A percentile compares a stretch with the other conserved stretches of the same genome.
phyloP scores from a whole-genome alignment of 2,329 filamentous ascomycete species.

The Bisporella sp. region DNA sequence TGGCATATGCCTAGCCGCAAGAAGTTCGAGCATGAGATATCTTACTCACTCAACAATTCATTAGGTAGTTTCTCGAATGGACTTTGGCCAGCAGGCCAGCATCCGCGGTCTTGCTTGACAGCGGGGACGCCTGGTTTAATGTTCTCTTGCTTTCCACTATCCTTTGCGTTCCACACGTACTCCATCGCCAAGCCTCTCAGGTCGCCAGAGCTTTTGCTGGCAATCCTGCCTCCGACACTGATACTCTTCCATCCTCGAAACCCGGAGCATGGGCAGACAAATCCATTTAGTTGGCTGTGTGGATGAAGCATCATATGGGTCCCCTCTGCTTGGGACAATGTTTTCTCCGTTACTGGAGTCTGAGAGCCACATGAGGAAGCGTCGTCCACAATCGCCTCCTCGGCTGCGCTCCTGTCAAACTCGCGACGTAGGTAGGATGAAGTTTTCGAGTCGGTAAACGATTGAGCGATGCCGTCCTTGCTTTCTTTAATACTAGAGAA shows the following conservation, averaged over 20 bases:
- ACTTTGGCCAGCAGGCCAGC: slow-evolving; percentile 38
- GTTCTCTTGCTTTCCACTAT: slow-evolving; percentile 1
- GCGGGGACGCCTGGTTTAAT: background rate
- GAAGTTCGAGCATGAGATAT: no score
- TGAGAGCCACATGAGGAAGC: slow-evolving; percentile 29
- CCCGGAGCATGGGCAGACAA: slow-evolving; percentile 48
- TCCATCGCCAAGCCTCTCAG: slow-evolving; percentile 47
- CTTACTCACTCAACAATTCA: slow-evolving; percentile 61
- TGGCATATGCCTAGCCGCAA: no score
- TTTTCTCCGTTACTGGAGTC: slow-evolving; percentile 5
- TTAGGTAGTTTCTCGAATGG: slow-evolving; percentile 61
- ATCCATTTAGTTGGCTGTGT: slow-evolving; percentile 48
- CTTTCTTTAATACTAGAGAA: slow-evolving; percentile 27
- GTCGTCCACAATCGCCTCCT: slow-evolving; percentile 39
- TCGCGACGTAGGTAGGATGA: slow-evolving; percentile 38
- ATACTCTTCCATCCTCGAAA: slow-evolving; percentile 60
- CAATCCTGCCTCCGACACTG: slow-evolving; percentile 45
- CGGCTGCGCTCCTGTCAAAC: slow-evolving; percentile 13
- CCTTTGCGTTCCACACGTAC: slow-evolving; percentile 38
- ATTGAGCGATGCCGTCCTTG: slow-evolving; percentile 42
- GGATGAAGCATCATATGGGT: slow-evolving; percentile 32
- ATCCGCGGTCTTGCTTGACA: slow-evolving; percentile 20
- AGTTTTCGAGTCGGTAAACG: slow-evolving; percentile 56
- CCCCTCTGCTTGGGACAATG: slow-evolving; percentile 2
- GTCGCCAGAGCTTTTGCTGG: slow-evolving; percentile 56